Percentiles rank a stretch among this genome's conserved stretches.
Conservation (phyloP, 2,329 filamentous ascomycete genomes). For the Fusarium albidum region DNA sequence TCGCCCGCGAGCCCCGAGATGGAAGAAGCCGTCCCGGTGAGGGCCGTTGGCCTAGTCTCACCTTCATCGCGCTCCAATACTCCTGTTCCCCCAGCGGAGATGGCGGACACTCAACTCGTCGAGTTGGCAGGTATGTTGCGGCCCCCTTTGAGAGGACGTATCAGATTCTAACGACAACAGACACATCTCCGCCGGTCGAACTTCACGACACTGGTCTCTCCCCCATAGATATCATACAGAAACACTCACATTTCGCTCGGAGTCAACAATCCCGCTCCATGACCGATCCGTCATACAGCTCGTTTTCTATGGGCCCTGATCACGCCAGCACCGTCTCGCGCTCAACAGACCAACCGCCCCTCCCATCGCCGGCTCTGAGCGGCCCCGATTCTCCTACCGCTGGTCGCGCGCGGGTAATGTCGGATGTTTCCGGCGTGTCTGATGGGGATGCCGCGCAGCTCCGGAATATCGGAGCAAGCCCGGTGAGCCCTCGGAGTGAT, state of each 20-base stretch:
- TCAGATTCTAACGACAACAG: constrained; percentile 36
- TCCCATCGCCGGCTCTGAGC: background rate
- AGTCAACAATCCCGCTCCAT: constrained; percentile 23
- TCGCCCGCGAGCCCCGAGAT: constrained; percentile 49
- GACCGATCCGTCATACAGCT: constrained; percentile 37
- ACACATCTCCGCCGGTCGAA: constrained; percentile 55
- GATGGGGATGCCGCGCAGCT: constrained; percentile 34
- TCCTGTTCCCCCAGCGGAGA: constrained; percentile 44
- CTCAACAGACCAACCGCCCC: constrained; percentile 32
- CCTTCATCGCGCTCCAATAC: constrained; percentile 24
- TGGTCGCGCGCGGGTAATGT: constrained; percentile 26
- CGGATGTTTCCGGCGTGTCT: constrained; percentile 34
- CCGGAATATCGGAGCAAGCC: constrained; percentile 19
- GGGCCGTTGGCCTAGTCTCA: constrained; percentile 10
- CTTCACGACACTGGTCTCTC: constrained; percentile 54
- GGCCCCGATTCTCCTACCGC: constrained; percentile 22
- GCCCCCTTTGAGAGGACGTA: background rate
- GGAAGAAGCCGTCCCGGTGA: constrained; percentile 44
- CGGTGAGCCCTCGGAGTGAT: constrained; percentile 34
- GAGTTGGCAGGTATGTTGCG: constrained; percentile 56
- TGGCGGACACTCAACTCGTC: constrained; percentile 53
- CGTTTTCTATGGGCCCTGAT: constrained; percentile 35
- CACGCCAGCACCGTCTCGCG: constrained; percentile 42
- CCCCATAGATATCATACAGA: constrained; percentile 50
- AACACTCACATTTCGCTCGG: constrained; percentile 38